A percentile compares a stretch with the other conserved stretches of the same genome.
Evolutionary conservation across 257 asterid species (phyloP).

Genomic region (Solanum commersonii): DNA sequence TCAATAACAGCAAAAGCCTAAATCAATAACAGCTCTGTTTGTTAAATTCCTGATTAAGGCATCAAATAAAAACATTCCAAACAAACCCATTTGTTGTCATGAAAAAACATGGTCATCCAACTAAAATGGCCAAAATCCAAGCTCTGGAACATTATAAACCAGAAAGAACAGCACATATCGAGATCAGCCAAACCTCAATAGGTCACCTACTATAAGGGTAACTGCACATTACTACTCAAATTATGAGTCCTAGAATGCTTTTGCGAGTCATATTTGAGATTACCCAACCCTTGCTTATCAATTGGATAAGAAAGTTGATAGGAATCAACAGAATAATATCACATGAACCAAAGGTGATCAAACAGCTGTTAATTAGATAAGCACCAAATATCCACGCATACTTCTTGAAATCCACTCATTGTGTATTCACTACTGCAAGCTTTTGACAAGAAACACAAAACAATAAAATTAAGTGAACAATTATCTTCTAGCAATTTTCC

Average conservation of each 20-base stretch:
- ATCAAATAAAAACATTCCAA: background rate
- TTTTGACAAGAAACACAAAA: background rate
- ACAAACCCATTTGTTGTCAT: background rate
- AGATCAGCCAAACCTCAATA: background rate
- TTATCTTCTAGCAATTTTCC: background rate
- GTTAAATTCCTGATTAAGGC: background rate
- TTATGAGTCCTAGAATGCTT: background rate
- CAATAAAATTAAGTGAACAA: background rate
- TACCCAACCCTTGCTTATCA: background rate
- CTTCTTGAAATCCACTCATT: background rate
- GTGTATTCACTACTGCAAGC: background rate
- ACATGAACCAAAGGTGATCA: background rate
- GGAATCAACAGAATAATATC: background rate
- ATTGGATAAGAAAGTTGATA: background rate
- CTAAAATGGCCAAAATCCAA: background rate
- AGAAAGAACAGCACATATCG: background rate
- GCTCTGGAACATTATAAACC: background rate
- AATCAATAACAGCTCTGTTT: background rate
- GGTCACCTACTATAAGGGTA: background rate
- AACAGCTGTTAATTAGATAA: background rate
- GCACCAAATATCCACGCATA: background rate
- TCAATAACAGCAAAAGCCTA: background rate
- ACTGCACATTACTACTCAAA: background rate
- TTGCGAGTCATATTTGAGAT: background rate
- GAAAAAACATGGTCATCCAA: background rate